Conservation (phyloP, 2,329 filamentous ascomycete species). For the Aureobasidium sp. region DNA sequence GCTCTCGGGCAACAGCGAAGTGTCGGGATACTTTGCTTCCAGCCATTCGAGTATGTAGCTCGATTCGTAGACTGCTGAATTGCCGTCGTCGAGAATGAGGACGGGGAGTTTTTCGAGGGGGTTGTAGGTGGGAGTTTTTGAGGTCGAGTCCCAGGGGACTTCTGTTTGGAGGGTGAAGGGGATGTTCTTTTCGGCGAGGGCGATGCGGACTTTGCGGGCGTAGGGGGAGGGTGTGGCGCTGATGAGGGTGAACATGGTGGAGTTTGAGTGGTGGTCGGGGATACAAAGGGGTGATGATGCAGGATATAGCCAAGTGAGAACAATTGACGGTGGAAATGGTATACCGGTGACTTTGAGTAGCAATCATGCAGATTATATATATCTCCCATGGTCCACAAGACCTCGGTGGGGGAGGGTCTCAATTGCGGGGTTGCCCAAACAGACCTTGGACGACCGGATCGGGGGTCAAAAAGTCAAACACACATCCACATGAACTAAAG, state of each 20-base stretch:
- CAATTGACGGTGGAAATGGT: background rate
- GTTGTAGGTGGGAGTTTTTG: conserved; percentile 34
- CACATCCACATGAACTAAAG: no score
- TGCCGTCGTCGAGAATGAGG: conserved; percentile 28
- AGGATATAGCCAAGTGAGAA: no score
- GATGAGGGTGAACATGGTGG: conserved; percentile 26
- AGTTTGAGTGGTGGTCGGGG: background rate
- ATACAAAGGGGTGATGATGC: no score
- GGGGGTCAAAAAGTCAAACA: background rate
- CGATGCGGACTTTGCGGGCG: conserved; percentile 37
- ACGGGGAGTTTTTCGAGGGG: conserved; percentile 36
- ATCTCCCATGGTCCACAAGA: background rate
- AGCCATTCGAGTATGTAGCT: conserved; percentile 35
- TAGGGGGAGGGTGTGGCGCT: conserved; percentile 34
- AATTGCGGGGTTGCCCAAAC: background rate
- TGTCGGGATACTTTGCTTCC: conserved; percentile 28
- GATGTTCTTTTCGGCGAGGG: conserved; percentile 33
- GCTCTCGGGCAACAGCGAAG: conserved; percentile 22
- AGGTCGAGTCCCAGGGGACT: conserved; percentile 37
- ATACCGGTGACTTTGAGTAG: background rate
- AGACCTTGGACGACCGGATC: background rate
- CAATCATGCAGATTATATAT: background rate
- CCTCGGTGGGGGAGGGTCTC: background rate
- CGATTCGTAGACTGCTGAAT: conserved; percentile 30
- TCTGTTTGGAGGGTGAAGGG: conserved; percentile 37